Evolutionary conservation across 805 yeast species (phyloP).

Genomic region (Ogataea zsoltii): DNA sequence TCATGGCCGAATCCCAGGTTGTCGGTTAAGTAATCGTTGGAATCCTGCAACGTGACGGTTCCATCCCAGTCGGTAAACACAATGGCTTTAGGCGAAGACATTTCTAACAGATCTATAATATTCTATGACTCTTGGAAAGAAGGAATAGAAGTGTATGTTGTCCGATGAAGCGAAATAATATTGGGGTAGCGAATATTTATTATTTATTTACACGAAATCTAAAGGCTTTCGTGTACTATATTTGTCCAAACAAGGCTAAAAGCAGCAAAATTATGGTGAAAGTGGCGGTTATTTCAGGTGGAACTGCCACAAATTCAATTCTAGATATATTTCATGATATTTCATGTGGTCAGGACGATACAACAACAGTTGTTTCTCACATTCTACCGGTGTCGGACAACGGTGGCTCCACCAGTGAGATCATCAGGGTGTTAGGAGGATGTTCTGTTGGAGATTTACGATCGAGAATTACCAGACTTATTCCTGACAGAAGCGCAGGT

Average conservation of each 20-base stretch:
- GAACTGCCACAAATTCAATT: slow-evolving; percentile 83
- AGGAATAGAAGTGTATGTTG: no score
- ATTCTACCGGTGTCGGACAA: slow-evolving; percentile 86
- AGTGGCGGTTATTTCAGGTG: slow-evolving; percentile 62
- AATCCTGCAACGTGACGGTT: slow-evolving; percentile 92
- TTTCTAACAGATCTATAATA: neutral
- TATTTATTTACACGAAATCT: neutral
- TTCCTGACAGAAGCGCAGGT: slow-evolving; percentile 49
- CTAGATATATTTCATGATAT: slow-evolving; percentile 55
- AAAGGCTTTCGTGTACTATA: neutral
- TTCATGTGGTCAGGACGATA: slow-evolving; percentile 20
- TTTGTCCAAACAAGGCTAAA: no score
- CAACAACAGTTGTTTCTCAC: slow-evolving; percentile 45
- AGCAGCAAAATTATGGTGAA: slow-evolving; percentile 28
- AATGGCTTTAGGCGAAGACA: slow-evolving; percentile 50
- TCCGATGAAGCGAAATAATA: no score
- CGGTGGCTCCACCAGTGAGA: slow-evolving; percentile 93
- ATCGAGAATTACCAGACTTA: slow-evolving; percentile 73
- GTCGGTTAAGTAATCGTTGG: slow-evolving; percentile 91
- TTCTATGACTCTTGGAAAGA: no score
- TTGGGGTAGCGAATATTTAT: no score
- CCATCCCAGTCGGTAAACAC: slow-evolving; percentile 99
- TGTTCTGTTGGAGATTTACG: slow-evolving; percentile 94
- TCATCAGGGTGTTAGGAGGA: slow-evolving; percentile 84
- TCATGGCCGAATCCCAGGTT: slow-evolving; percentile 80